Base-by-base conservation (phyloP, 257 asterid genomes). In the Solanum phureja region DNA sequence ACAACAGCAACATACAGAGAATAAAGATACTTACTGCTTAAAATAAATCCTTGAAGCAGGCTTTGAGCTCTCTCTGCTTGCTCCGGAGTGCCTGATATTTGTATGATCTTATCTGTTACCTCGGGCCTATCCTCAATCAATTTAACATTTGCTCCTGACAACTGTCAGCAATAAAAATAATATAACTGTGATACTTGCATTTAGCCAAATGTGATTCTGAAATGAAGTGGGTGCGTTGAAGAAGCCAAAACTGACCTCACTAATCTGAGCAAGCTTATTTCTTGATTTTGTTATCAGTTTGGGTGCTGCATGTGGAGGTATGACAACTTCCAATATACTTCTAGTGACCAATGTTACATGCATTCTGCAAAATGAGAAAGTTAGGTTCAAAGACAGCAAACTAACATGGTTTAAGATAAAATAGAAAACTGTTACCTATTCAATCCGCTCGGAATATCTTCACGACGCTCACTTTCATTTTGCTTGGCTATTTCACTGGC, bases 31-130 rank as follows among this genome's bases (percentile, higher is more conserved):
- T 92, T 93, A 97, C 99, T 94, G 94, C 98, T 97, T 90, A 95
- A 91, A 89, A 97, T 95, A 88, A 97, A 97, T 62, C 99, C 98
- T 91, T 97, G 98, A 91, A 97, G 99, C 92, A 97, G 87, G 92
- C 98, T 95, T 92, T 97, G 98, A 87, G 99, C 99, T 90, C 94
- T 94, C 93, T 97, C 98, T 3, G 99, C 93, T 92, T 97, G 99
- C 90, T 97, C 99, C 23, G 95, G 96, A 19, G 96, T 95, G 21
- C 98, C 99, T 11, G 98, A 93, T 93, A 97, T 95, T 89, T 95
- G 99, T 44, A 97, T 92, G 11, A 91, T 88, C 93, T 95, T 95
- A 90, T 93, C 96, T 3, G 93, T 93, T 75, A 83, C 86, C 76
- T 97, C 98, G 38, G 96, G 91, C 46, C 91, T 89, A 46, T 95